Conservation (phyloP, 306 rosid genomes). For the Adenanthera pavonina region DNA sequence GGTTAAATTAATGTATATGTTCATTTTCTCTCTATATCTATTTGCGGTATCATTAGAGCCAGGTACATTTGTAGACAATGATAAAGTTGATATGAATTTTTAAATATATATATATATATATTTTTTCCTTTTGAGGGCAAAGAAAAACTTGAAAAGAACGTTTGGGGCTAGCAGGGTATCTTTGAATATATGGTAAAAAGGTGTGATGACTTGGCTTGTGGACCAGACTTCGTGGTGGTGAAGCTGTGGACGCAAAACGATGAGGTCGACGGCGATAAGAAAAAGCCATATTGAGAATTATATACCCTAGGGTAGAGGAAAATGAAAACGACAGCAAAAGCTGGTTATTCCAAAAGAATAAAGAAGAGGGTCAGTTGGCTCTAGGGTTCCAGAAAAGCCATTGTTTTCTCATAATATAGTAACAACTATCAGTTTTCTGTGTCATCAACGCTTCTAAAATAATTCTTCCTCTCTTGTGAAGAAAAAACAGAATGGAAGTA, state of each 20-base stretch:
- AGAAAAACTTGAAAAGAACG: constrained; percentile 22
- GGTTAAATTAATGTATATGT: constrained; percentile 32
- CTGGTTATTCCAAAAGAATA: background rate
- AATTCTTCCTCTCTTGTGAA: background rate
- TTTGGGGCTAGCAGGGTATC: constrained; percentile 22
- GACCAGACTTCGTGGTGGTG: constrained; percentile 14
- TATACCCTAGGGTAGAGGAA: background rate
- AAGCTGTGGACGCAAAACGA: background rate
- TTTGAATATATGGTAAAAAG: constrained; percentile 15
- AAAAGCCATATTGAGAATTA: background rate
- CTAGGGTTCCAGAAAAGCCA: background rate
- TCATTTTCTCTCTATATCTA: constrained; percentile 18
- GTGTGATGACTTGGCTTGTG: background rate
- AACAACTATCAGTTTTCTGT: background rate
- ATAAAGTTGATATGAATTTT: background rate
- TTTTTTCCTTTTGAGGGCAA: background rate
- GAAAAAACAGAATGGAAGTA: background rate
- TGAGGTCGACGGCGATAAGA: background rate
- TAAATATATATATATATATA: background rate
- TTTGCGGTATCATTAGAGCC: background rate
- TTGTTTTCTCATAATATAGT: background rate
- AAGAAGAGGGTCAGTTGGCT: background rate
- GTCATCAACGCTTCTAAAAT: background rate
- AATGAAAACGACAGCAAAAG: background rate
- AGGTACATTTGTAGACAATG: background rate